Evolutionary conservation across 768 basidiomycete genomes (phyloP).

Genomic region (Tricholomella constricta): DNA sequence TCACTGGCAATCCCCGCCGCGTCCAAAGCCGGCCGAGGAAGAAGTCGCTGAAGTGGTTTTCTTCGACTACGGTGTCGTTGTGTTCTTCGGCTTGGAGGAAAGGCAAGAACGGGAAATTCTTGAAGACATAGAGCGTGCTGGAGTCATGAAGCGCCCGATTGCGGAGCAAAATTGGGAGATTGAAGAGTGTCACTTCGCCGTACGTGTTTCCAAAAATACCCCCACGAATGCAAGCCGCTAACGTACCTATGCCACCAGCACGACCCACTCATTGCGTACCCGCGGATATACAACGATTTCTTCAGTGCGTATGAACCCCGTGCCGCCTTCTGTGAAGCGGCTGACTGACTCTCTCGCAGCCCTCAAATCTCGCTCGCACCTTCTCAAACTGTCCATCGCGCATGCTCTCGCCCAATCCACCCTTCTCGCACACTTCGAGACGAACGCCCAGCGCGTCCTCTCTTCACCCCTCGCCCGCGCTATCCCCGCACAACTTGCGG

Average conservation of each 20-base stretch:
- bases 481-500: slow-evolving; percentile 83
- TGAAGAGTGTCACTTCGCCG: slow-evolving; percentile 89
- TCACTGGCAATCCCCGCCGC: slow-evolving; percentile 13
- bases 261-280: slow-evolving; percentile 80
- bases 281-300: slow-evolving; percentile 94
- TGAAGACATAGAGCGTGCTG: slow-evolving; percentile 79
- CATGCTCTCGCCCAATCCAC: slow-evolving; percentile 96
- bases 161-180: slow-evolving; percentile 83
- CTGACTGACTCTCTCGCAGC: slow-evolving; percentile 45
- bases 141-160: slow-evolving; percentile 62
- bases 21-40: slow-evolving; percentile 34
- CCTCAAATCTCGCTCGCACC: slow-evolving; percentile 87
- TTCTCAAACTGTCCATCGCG: slow-evolving; percentile 89
- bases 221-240: too few relatives aligned
- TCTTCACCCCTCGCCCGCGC: slow-evolving; percentile 74
- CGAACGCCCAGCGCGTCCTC: slow-evolving; percentile 75
- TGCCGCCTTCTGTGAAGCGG: not conserved
- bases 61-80: slow-evolving; percentile 87
- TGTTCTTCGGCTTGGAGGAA: slow-evolving; percentile 88
- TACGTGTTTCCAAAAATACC: slow-evolving; percentile 34
- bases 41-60: slow-evolving; percentile 76
- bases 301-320: slow-evolving; percentile 64
- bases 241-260: slow-evolving; percentile 48
- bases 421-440: slow-evolving; percentile 85
- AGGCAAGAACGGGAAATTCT: slow-evolving; percentile 78